Percentiles rank a stretch among this genome's conserved stretches.
Conservation (phyloP, 805 yeast genomes). For the Vanderwaltozyma tropicalis region DNA sequence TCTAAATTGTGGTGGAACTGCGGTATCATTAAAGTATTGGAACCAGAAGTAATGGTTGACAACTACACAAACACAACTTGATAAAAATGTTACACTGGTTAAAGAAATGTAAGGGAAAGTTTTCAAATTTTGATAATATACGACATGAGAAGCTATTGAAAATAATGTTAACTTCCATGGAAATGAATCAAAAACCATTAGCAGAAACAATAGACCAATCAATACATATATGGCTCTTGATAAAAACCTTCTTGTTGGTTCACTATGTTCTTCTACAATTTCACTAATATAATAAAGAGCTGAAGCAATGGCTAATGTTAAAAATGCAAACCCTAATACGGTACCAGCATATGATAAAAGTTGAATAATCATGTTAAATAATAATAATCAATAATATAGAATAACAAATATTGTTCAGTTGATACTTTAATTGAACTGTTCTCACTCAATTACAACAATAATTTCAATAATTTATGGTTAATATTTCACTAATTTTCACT, state of each 20-base stretch:
- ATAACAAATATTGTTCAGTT: background rate
- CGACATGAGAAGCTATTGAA: constrained; percentile 57
- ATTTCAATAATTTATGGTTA: too few relatives aligned
- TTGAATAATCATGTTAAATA: constrained; percentile 42
- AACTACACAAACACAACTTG: constrained; percentile 62
- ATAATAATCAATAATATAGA: background rate
- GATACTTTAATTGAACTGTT: too few relatives aligned
- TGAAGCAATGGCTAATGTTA: constrained; percentile 68
- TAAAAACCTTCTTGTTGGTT: constrained; percentile 65
- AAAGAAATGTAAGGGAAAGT: constrained; percentile 78
- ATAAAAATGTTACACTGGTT: constrained; percentile 57
- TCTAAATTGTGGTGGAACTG: constrained; percentile 56
- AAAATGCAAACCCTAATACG: constrained; percentile 47
- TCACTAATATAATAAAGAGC: constrained; percentile 88
- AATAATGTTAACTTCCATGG: constrained; percentile 60
- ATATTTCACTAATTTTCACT: too few relatives aligned
- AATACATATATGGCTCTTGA: constrained; percentile 52
- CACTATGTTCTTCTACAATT: constrained; percentile 86
- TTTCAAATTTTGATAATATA: constrained; percentile 67
- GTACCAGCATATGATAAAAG: constrained; percentile 52
- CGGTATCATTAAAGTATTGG: constrained; percentile 58
- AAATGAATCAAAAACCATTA: constrained; percentile 67
- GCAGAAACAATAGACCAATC: constrained; percentile 42
- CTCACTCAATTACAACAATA: too few relatives aligned
- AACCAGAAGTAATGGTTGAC: constrained; percentile 87